Percentiles rank a stretch among this genome's conserved stretches.
Evolutionary conservation across 176 grass and related monocot genomes (phyloP).

Genomic region (Oryza nivara): DNA sequence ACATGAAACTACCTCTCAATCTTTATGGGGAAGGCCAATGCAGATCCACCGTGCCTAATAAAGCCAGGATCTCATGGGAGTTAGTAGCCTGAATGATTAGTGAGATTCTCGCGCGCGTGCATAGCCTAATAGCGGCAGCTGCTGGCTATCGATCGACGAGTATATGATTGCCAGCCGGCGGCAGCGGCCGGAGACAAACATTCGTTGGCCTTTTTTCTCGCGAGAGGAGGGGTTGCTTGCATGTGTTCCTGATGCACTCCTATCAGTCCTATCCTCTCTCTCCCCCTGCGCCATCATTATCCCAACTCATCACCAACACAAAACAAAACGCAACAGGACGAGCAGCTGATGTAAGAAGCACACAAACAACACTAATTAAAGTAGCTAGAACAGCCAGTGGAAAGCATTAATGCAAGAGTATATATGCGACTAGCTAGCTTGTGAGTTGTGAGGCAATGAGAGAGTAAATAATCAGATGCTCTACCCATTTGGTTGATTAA

Average conservation of each 20-base stretch:
- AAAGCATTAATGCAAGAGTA: background rate
- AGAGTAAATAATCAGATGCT: background rate
- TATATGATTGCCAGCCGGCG: slow-evolving; percentile 52
- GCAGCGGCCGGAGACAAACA: background rate
- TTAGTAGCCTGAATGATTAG: slow-evolving; percentile 18
- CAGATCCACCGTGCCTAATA: slow-evolving; percentile 42
- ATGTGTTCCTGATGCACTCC: slow-evolving; percentile 33
- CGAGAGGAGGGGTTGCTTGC: slow-evolving; percentile 50
- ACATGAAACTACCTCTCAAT: slow-evolving; percentile 15
- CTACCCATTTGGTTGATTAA: no score
- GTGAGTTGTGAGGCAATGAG: background rate
- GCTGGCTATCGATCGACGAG: background rate
- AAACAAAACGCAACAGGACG: slow-evolving; percentile 28
- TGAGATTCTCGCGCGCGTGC: background rate
- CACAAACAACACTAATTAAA: background rate
- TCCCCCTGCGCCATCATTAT: slow-evolving; percentile 39
- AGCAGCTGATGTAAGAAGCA: background rate
- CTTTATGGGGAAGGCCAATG: slow-evolving; percentile 47
- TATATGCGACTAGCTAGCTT: background rate
- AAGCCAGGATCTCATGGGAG: slow-evolving; percentile 45
- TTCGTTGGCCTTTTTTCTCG: slow-evolving; percentile 21
- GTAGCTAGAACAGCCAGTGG: background rate
- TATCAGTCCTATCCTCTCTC: background rate
- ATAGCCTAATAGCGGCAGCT: background rate
- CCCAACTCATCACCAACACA: slow-evolving; percentile 36